phyloP scores from a whole-genome alignment of 2,329 filamentous ascomycete species.

The Diaporthe sp. region DNA sequence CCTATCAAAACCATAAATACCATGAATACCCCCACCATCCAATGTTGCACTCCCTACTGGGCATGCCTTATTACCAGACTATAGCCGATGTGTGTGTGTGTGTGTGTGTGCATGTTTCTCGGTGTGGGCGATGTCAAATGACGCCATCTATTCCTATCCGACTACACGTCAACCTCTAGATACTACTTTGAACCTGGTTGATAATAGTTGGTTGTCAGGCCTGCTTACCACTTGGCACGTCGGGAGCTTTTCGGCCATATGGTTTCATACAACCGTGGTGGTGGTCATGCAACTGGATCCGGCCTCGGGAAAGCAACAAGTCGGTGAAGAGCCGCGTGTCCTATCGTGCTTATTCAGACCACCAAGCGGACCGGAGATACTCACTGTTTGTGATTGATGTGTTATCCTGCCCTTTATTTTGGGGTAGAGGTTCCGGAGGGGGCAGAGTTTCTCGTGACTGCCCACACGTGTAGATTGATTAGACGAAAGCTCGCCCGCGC shows the following conservation, averaged over 20 bases:
- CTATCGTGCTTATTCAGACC: background rate
- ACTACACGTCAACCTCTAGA: background rate
- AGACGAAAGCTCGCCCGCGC: background rate
- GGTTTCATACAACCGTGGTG: no score
- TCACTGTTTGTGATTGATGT: background rate
- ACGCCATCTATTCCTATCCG: background rate
- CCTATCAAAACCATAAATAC: constrained; percentile 6
- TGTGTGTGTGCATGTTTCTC: background rate
- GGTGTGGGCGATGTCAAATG: background rate
- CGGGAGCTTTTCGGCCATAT: background rate
- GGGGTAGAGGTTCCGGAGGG: background rate
- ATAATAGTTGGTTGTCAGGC: background rate
- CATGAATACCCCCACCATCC: background rate
- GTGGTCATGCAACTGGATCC: background rate
- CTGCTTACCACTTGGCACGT: background rate
- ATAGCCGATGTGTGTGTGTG: background rate
- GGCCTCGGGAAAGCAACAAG: background rate
- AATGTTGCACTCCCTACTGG: background rate
- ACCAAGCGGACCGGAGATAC: background rate
- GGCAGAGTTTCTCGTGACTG: background rate
- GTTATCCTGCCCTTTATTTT: background rate
- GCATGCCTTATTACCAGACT: background rate
- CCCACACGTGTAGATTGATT: background rate
- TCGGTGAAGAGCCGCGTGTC: background rate
- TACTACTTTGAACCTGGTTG: background rate